Evolutionary conservation across 2,329 filamentous ascomycete genomes (phyloP).

Genomic region (Ustulina deusta): DNA sequence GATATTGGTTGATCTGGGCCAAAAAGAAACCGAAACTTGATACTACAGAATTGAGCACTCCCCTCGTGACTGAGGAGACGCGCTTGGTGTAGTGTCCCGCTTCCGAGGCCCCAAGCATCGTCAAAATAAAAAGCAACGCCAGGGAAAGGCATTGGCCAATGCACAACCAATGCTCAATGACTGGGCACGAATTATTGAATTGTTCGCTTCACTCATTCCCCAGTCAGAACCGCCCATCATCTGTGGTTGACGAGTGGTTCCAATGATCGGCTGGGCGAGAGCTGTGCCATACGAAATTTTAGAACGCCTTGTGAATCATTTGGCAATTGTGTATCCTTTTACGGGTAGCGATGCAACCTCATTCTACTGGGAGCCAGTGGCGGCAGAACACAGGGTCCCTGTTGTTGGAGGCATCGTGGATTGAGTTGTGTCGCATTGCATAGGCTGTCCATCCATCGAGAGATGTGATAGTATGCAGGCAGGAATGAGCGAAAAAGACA

Average conservation of each 20-base stretch:
- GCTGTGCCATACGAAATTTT: constrained; percentile 19
- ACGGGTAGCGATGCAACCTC: constrained; percentile 33
- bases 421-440: constrained; percentile 39
- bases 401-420: constrained; percentile 36
- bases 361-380: constrained; percentile 36
- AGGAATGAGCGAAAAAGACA: constrained; percentile 32
- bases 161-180: constrained; percentile 13
- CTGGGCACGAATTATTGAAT: constrained; percentile 24
- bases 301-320: constrained; percentile 31
- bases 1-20: constrained; percentile 9
- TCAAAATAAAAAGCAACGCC: constrained; percentile 33
- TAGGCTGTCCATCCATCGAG: constrained; percentile 31
- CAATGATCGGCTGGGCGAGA: constrained; percentile 28
- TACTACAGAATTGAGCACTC: not conserved
- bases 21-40: constrained; percentile 3
- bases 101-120: constrained; percentile 1
- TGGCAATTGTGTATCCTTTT: constrained; percentile 29
- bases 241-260: constrained; percentile 24
- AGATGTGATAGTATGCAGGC: constrained; percentile 32
- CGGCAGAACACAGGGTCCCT: constrained; percentile 31
- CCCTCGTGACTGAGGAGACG: constrained; percentile 16
- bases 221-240: constrained; percentile 21
- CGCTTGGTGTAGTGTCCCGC: constrained; percentile 15
- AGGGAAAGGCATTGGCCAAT: constrained; percentile 32
- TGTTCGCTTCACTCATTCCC: constrained; percentile 24